Base-by-base conservation (phyloP, 2,329 filamentous ascomycete species). In the Colletotrichum endophyticum region DNA sequence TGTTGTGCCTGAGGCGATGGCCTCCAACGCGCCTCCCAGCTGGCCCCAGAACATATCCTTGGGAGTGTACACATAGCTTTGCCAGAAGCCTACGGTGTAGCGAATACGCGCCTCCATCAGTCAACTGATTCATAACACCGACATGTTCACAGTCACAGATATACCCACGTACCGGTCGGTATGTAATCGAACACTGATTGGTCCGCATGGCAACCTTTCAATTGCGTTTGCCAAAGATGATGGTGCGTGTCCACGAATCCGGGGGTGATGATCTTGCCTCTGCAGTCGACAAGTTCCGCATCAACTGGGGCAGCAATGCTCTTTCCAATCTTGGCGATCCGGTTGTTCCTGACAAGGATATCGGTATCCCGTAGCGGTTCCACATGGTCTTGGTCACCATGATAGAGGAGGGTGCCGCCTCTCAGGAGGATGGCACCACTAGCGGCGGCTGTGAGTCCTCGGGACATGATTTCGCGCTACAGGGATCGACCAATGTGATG, bases 21-120 rank as follows among this genome's bases (percentile, higher is more conserved):
- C 79, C 77, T 88, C 86, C 19, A 87, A 78, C 16, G 81, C 81
- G 6, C 86, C 87, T n/a, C 81, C 84, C 6, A 87, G 78, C 75
- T 86, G 80, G 19, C 86, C 87, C 83, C 87, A 87, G 80, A 87
- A 89, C 11, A 88, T 79, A 72, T 90, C 89, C 7, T 86, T 81
- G 2, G 77, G 66, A 28, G 49, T 32, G 32, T 49, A 61, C 19
- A 59, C 36, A 22, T 39, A 16, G 66, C 63, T 34, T 63, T 74
- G 62, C 66, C 62, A 66, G n/a, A 36, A 66, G 32, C 62, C 62
- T 66, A 8, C 11, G 16, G 8, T 25, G 62, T 25, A 28, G 13
- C 53, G 6, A 57, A 27, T 16, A 6, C 7, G 12, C 53, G 25
- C 53, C 22, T 57, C 53, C 15, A 11, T 57, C 53, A 57, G 53